These are phyloP conservation scores for Tylopilus subfusipes DNA, from an alignment of 768 basidiomycete genomes.

Conservation along the genomic window DNA sequence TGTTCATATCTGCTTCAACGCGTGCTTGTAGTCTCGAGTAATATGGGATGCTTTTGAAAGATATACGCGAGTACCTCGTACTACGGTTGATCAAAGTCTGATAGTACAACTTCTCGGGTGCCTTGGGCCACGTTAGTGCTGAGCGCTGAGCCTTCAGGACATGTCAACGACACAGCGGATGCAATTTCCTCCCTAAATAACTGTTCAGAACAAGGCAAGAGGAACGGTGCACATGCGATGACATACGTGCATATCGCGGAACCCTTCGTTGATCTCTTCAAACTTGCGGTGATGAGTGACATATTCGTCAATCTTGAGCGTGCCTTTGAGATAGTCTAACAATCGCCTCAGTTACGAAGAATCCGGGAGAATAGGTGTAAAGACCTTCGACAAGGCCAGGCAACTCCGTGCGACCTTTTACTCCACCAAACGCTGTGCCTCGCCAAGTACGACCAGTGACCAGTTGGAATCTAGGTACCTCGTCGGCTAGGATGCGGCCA, in stretches of 20 bases:
- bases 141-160: slow-evolving; percentile 47
- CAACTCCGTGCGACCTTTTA: slow-evolving; percentile 95
- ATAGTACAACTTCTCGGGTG: slow-evolving; percentile 4
- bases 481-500: slow-evolving; percentile 3
- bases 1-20: background rate
- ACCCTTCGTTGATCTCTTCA: slow-evolving; percentile 78
- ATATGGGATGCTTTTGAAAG: background rate
- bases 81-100: background rate
- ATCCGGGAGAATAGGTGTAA: background rate
- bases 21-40: background rate
- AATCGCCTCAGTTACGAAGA: slow-evolving; percentile 1
- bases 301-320: slow-evolving; percentile 91
- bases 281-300: slow-evolving; percentile 82
- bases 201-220: slow-evolving; percentile 3
- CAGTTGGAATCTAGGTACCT: slow-evolving; percentile 46
- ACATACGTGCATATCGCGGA: slow-evolving; percentile 96
- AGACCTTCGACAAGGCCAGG: slow-evolving; percentile 85
- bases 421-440: slow-evolving; percentile 94
- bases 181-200: slow-evolving; percentile 62
- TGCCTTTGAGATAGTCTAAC: slow-evolving; percentile 76
- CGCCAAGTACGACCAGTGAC: slow-evolving; percentile 93
- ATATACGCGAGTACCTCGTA: background rate
- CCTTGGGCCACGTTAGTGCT: background rate
- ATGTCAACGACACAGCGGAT: slow-evolving; percentile 96
- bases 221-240: background rate